Evolutionary conservation across 2,329 filamentous ascomycete species (phyloP).

Genomic region (Apiospora arundinis): DNA sequence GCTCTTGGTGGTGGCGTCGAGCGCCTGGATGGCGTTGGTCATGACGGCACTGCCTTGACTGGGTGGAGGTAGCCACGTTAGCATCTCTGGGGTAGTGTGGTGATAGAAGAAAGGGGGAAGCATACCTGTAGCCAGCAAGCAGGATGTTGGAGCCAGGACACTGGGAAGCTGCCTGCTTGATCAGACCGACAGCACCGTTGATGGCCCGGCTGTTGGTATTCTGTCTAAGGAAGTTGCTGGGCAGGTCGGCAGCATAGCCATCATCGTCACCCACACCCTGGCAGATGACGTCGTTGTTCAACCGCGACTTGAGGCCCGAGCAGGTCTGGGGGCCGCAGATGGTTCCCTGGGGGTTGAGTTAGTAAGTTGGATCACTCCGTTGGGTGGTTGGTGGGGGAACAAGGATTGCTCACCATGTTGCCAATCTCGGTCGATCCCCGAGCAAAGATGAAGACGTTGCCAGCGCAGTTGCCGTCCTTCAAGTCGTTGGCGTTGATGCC

Average conservation of each 20-base stretch:
- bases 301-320: constrained; percentile 32
- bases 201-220: constrained; percentile 40
- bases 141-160: constrained; percentile 43
- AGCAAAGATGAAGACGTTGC: constrained; percentile 43
- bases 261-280: constrained; percentile 41
- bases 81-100: background rate
- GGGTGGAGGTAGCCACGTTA: background rate
- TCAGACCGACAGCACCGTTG: constrained; percentile 36
- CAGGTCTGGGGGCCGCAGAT: constrained; percentile 40
- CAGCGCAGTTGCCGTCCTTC: constrained; percentile 35
- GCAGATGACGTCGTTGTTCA: constrained; percentile 40
- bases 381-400: background rate
- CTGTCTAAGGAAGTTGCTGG: constrained; percentile 35
- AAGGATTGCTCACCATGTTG: constrained; percentile 37
- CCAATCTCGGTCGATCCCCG: constrained; percentile 42
- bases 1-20: constrained; percentile 27
- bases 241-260: constrained; percentile 38
- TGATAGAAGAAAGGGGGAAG: constrained; percentile 16
- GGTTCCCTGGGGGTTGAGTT: constrained; percentile 32
- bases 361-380: background rate
- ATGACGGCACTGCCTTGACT: constrained; percentile 42
- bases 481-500: constrained; percentile 26
- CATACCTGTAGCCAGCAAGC: constrained; percentile 39
- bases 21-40: constrained; percentile 36
- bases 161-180: constrained; percentile 37